These are phyloP conservation scores for Dactylellina drechsleri DNA, from an alignment of 2,329 filamentous ascomycete genomes.

Conservation along the genomic window DNA sequence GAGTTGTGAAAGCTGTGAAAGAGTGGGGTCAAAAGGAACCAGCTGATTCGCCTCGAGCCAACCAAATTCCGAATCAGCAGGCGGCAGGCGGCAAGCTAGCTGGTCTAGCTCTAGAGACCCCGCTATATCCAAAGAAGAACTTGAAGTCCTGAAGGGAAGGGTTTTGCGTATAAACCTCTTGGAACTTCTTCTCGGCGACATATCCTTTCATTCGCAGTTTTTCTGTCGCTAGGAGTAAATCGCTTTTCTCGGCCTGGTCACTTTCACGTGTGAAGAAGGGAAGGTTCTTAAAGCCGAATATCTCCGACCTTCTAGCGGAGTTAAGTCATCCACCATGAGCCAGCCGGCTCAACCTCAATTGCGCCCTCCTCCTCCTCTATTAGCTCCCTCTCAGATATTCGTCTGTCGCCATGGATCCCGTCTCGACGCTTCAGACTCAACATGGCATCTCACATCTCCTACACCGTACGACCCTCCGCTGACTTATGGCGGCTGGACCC, in stretches of 20 bases:
- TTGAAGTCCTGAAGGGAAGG: background rate
- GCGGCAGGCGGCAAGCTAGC: background rate
- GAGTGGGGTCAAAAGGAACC: constrained; percentile 30
- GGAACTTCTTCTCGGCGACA: background rate
- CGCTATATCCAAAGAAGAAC: background rate
- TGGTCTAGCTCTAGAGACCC: background rate
- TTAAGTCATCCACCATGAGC: background rate
- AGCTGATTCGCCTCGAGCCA: constrained; percentile 38
- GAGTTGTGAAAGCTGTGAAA: constrained; percentile 10
- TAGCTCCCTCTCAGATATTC: constrained; percentile 57
- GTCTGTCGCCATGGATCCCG: constrained; percentile 81
- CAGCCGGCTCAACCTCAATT: constrained; percentile 24
- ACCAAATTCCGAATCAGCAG: background rate
- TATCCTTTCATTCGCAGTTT: background rate
- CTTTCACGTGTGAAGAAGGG: constrained; percentile 12
- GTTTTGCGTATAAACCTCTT: background rate
- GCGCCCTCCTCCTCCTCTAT: constrained; percentile 13
- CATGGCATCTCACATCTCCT: constrained; percentile 92
- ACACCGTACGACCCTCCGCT: constrained; percentile 95
- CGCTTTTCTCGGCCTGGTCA: background rate
- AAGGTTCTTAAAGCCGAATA: constrained; percentile 16
- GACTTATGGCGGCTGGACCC: constrained; percentile 92
- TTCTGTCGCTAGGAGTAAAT: background rate
- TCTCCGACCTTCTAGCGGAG: constrained; percentile 21
- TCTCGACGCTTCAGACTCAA: constrained; percentile 91